Conservation (phyloP, 768 basidiomycete species). For the Mycena metata region DNA sequence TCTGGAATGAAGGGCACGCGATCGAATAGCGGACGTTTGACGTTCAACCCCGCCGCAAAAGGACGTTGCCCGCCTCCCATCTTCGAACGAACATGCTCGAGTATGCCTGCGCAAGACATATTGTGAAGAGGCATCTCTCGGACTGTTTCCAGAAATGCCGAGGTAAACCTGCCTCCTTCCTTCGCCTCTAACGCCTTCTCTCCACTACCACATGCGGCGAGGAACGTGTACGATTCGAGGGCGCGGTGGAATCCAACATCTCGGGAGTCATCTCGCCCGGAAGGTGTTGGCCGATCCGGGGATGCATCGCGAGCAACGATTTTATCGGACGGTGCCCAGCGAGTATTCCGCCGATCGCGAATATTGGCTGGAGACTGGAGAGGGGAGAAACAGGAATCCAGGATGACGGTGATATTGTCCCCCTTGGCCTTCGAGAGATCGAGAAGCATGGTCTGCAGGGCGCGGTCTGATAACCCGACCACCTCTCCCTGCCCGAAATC, state of each 20-base stretch:
- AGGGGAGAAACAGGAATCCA: constrained; percentile 75
- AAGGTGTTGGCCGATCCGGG: constrained; percentile 61
- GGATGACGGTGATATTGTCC: constrained; percentile 75
- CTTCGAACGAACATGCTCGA: constrained; percentile 55
- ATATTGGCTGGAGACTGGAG: constrained; percentile 52
- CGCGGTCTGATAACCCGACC: constrained; percentile 77
- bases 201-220: constrained; percentile 69
- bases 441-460: constrained; percentile 68
- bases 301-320: constrained; percentile 67
- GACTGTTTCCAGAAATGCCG: constrained; percentile 61
- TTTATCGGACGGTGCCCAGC: constrained; percentile 72
- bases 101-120: constrained; percentile 61
- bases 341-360: constrained; percentile 61
- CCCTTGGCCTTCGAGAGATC: constrained; percentile 71
- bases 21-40: constrained; percentile 65
- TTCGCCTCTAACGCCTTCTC: constrained; percentile 72
- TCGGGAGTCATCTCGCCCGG: constrained; percentile 51
- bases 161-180: constrained; percentile 73
- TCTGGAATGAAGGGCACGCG: constrained; percentile 69
- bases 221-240: constrained; percentile 59
- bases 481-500: constrained; percentile 70
- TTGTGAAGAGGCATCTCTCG: constrained; percentile 64
- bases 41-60: constrained; percentile 62
- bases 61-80: constrained; percentile 61
- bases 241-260: constrained; percentile 60